Percentiles rank a stretch among this genome's conserved stretches.
Conservation (phyloP, 495 filamentous ascomycete species). For the Venustampulla echinocandica region DNA sequence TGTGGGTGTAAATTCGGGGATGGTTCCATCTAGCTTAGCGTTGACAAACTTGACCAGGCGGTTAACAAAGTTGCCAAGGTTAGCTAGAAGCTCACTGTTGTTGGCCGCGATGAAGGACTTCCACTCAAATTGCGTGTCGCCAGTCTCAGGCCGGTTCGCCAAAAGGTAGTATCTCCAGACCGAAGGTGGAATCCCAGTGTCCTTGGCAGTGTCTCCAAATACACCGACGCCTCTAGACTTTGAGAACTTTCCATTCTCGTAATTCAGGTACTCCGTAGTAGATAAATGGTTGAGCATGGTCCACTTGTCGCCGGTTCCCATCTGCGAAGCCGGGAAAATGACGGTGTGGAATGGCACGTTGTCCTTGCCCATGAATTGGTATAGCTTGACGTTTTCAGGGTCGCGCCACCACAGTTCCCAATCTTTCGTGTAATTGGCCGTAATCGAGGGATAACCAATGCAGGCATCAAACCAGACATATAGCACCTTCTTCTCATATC, state of each 20-base stretch:
- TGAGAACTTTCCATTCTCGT: conserved; percentile 92
- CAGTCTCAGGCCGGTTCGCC: conserved; percentile 77
- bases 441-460: conserved; percentile 94
- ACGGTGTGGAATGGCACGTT: conserved; percentile 90
- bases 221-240: conserved; percentile 86
- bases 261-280: conserved; percentile 93
- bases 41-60: conserved; percentile 87
- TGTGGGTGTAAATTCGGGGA: conserved; percentile 55
- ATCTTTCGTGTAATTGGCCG: conserved; percentile 79
- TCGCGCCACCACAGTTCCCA: conserved; percentile 97
- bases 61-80: conserved; percentile 91
- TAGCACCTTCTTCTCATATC: conserved; percentile 62
- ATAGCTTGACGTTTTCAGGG: conserved; percentile 78
- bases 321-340: conserved; percentile 81
- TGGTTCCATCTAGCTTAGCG: conserved; percentile 56
- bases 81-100: conserved; percentile 84
- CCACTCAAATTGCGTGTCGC: conserved; percentile 88
- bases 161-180: conserved; percentile 94
- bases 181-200: conserved; percentile 77
- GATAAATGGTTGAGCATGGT: conserved; percentile 84
- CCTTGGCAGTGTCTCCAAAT: conserved; percentile 79
- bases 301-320: conserved; percentile 81
- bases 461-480: conserved; percentile 99
- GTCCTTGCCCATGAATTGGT: conserved; percentile 98
- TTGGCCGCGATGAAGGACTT: conserved; percentile 73